Conservation (phyloP, 306 rosid genomes). For the Prosopis cineraria region DNA sequence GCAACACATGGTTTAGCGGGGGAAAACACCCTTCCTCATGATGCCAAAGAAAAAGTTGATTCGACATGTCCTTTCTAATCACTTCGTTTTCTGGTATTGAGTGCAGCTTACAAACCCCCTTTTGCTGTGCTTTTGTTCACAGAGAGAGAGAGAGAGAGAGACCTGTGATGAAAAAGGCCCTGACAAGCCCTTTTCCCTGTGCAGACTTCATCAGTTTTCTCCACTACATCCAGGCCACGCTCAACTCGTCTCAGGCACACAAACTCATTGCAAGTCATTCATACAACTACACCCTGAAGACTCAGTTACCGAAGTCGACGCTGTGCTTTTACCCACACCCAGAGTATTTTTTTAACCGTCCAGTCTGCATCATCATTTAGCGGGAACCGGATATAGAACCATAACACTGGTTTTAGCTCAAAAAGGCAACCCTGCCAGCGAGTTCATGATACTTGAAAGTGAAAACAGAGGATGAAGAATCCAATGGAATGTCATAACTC, state of each 20-base stretch:
- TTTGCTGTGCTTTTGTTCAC: conserved; percentile 27
- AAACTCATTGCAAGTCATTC: background rate
- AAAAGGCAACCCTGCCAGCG: background rate
- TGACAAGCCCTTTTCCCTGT: conserved; percentile 35
- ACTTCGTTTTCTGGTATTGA: conserved; percentile 41
- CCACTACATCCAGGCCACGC: conserved; percentile 27
- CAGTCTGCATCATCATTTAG: background rate
- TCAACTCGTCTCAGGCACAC: conserved; percentile 24
- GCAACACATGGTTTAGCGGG: conserved; percentile 8
- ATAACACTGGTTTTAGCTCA: background rate
- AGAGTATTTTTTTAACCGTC: background rate
- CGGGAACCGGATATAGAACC: background rate
- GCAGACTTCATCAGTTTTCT: conserved; percentile 29
- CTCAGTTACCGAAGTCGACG: conserved; percentile 2
- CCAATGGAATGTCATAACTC: conserved; percentile 29
- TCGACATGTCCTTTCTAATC: conserved; percentile 44
- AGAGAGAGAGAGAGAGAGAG: background rate
- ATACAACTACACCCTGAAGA: background rate
- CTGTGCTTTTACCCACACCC: conserved; percentile 24
- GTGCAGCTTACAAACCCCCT: conserved; percentile 37
- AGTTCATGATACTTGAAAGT: background rate
- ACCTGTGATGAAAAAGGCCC: background rate
- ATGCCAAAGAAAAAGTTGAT: conserved; percentile 42
- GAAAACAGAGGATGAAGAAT: background rate
- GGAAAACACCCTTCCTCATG: background rate